phyloP scores from a whole-genome alignment of 2,329 filamentous ascomycete genomes.

The Pseudogymnoascus sp. region DNA sequence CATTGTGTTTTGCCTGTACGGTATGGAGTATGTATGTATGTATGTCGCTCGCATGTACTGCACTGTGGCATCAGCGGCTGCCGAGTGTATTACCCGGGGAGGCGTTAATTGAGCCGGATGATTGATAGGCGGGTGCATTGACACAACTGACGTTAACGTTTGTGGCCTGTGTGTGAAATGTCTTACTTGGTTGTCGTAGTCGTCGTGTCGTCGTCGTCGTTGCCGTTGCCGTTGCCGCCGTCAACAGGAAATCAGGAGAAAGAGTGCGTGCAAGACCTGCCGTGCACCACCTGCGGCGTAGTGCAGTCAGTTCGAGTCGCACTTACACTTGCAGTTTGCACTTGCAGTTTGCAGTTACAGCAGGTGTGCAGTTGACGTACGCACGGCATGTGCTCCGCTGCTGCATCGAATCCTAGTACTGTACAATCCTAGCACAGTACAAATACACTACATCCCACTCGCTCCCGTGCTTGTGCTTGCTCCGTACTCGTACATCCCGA shows the following conservation, averaged over 20 bases:
- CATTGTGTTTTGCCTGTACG: neutral
- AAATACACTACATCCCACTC: neutral
- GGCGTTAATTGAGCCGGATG: neutral
- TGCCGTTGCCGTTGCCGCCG: neutral
- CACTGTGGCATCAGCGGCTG: neutral
- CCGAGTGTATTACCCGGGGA: neutral
- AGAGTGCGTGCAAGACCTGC: neutral
- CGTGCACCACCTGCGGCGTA: too few species aligned
- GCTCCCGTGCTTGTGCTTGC: neutral
- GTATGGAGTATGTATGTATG: too few species aligned
- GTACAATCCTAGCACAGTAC: neutral
- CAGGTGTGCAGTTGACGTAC: neutral
- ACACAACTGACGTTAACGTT: neutral
- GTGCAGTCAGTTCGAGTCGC: neutral
- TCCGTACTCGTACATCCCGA: neutral
- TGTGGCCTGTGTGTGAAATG: neutral
- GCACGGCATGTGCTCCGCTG: neutral
- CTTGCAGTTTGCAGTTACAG: too few species aligned
- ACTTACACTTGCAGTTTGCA: neutral
- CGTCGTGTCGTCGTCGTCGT: neutral
- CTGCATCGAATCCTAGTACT: neutral
- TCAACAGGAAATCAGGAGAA: neutral
- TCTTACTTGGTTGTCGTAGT: neutral
- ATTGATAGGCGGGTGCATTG: neutral
- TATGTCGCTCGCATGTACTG: too few species aligned